These are phyloP conservation scores for Acacia confusa DNA, from an alignment of 306 rosid species.

Conservation along the genomic window DNA sequence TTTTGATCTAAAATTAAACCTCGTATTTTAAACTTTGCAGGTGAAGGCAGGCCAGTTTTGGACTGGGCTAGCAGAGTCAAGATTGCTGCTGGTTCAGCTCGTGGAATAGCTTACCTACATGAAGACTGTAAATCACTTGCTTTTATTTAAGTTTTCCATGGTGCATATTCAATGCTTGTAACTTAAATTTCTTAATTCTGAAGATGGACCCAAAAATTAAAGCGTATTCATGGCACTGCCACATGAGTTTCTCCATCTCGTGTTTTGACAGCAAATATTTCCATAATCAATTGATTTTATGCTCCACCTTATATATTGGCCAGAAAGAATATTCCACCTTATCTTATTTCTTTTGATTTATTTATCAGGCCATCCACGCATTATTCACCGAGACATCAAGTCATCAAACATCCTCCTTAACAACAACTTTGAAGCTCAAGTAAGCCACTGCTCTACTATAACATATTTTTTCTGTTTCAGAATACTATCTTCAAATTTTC, in stretches of 20 bases:
- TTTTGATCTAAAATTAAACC: conserved; percentile 17
- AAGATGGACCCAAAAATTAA: not conserved
- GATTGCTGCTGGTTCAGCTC: conserved; percentile 96
- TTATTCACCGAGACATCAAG: conserved; percentile 97
- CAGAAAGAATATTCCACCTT: not conserved
- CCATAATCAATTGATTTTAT: not conserved
- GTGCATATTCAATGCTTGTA: not conserved
- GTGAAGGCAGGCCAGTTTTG: conserved; percentile 53
- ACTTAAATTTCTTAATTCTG: not conserved
- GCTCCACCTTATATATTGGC: not conserved
- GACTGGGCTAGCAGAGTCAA: conserved; percentile 85
- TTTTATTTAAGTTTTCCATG: conserved; percentile 1
- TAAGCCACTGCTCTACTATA: conserved; percentile 39
- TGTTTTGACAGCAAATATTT: not conserved
- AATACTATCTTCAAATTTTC: conserved; percentile 8
- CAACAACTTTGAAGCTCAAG: conserved; percentile 84
- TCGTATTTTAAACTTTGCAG: conserved; percentile 39
- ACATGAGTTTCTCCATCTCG: conserved; percentile 1
- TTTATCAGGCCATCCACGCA: conserved; percentile 96
- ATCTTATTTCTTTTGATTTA: conserved; percentile 27
- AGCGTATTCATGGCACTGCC: not conserved
- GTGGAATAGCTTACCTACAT: conserved; percentile 94
- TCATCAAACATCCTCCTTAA: conserved; percentile 97
- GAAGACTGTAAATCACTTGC: conserved; percentile 82
- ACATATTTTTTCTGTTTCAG: conserved; percentile 8